These are phyloP conservation scores for Euphorbia corollata DNA, from an alignment of 441 rosid species.

Conservation along the genomic window DNA sequence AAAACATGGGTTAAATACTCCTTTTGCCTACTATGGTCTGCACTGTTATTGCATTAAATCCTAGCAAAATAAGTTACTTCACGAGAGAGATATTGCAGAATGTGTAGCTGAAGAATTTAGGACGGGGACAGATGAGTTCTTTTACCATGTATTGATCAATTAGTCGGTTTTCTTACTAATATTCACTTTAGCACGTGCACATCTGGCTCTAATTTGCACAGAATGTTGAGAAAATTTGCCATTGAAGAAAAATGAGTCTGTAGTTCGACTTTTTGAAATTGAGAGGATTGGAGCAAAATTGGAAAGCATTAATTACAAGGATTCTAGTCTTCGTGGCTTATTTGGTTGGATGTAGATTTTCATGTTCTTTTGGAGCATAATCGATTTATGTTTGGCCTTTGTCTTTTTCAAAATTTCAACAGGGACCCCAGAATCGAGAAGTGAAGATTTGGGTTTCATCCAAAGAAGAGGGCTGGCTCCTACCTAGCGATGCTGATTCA, in stretches of 20 bases:
- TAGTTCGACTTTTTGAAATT: not conserved
- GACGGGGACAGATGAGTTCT: not conserved
- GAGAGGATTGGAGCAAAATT: not conserved
- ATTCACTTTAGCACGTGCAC: not conserved
- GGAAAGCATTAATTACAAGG: not conserved
- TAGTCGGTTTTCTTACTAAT: not conserved
- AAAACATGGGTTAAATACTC: not conserved
- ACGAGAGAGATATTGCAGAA: not conserved
- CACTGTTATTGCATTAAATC: not conserved
- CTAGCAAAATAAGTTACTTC: not conserved
- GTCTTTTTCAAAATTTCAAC: no score
- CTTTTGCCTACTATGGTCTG: not conserved
- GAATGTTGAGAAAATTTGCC: not conserved
- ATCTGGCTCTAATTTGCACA: not conserved
- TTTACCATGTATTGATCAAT: not conserved
- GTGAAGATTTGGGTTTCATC: slow-evolving; percentile 70
- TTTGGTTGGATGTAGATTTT: slow-evolving; percentile 1
- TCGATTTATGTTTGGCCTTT: not conserved
- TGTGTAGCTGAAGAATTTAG: not conserved
- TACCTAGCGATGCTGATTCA: slow-evolving; percentile 55
- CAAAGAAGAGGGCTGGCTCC: slow-evolving; percentile 72
- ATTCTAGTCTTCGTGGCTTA: not conserved
- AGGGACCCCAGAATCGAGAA: slow-evolving; percentile 75
- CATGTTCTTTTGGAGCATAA: slow-evolving; percentile 3
- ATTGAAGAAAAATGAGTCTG: not conserved